Percentiles rank a stretch among this genome's conserved stretches.
These are phyloP conservation scores for Beauveria bassiana DNA, from an alignment of 2,329 filamentous ascomycete species.

Conservation along the genomic window DNA sequence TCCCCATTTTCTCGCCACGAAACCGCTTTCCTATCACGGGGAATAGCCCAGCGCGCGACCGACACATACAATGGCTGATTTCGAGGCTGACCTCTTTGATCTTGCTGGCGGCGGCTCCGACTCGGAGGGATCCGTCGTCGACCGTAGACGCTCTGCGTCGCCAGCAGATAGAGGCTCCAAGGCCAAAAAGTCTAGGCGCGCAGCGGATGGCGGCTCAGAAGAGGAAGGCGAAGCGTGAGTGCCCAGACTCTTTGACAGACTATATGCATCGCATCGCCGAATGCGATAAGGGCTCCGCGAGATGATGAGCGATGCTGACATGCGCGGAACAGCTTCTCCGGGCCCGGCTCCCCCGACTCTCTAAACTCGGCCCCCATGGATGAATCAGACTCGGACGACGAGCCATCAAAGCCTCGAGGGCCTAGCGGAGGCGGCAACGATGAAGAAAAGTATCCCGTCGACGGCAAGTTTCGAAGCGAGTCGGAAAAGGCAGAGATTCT, in stretches of 20 bases:
- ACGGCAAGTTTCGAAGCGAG: constrained; percentile 72
- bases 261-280: background rate
- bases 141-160: constrained; percentile 47
- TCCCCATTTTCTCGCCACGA: background rate
- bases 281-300: background rate
- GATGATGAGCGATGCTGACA: constrained; percentile 1
- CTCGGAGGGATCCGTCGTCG: constrained; percentile 47
- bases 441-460: constrained; percentile 70
- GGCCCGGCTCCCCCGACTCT: constrained; percentile 63
- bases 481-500: constrained; percentile 73
- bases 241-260: background rate
- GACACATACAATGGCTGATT: constrained; percentile 61
- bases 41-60: background rate
- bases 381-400: constrained; percentile 63
- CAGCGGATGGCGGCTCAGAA: constrained; percentile 40
- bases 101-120: constrained; percentile 74
- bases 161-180: constrained; percentile 25
- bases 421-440: constrained; percentile 40
- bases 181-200: constrained; percentile 41
- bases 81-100: constrained; percentile 90
- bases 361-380: constrained; percentile 83
- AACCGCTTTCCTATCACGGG: background rate
- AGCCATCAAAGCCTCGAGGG: constrained; percentile 36
- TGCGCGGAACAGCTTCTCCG: constrained; percentile 52
- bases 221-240: constrained; percentile 53